Evolutionary conservation across 345 rosid species (phyloP), one percentile per base, ranked within the genome.

Genomic region (Euphorbia lathyris): DNA sequence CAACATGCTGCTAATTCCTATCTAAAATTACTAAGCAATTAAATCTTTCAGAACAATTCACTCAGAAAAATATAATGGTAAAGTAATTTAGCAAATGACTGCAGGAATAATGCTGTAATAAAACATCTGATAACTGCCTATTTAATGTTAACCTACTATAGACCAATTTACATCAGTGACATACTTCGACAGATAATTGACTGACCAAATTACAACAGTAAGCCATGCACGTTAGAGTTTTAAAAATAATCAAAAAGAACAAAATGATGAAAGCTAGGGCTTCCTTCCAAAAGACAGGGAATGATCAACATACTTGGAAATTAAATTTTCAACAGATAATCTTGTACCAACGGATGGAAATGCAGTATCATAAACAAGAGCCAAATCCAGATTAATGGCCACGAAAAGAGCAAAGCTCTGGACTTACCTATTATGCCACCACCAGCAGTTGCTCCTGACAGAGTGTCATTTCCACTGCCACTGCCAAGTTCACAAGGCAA

Each of bases 401-500:
- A n/a, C 9, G 10, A 42, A 43, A 61, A 61, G 26, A 34, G 65
- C 32, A 61, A 14, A 9, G 9, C 20, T 45, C 51, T 14, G 23
- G 3, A 42, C 79, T 77, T 73, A 90, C 98, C 97, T 78, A 93
- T 81, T 64, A 93, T 86, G 73, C 98, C 98, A 70, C 97, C 98
- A 65, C 98, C 98, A 63, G 96, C 83, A 66, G 90, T 87, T 61
- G 91, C 74, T 53, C 92, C 89, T 11, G 81, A 76, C 32, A 86
- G 85, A 66, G 84, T 88, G 72, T 83, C 83, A 69, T 87, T 79
- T 75, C 98, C 98, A 78, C 97, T 93, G 65, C 98, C 98, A 69
- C 98, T 93, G 20, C 98, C 98, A 80, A 93, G 96, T 76, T 93
- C 98, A 85, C 98, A 93, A 22, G 98, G 98, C 79, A 93, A 73